Percentiles rank a stretch among this genome's conserved stretches.
phyloP scores from a whole-genome alignment of 2,329 filamentous ascomycete species.

The Cladosporium velox region DNA sequence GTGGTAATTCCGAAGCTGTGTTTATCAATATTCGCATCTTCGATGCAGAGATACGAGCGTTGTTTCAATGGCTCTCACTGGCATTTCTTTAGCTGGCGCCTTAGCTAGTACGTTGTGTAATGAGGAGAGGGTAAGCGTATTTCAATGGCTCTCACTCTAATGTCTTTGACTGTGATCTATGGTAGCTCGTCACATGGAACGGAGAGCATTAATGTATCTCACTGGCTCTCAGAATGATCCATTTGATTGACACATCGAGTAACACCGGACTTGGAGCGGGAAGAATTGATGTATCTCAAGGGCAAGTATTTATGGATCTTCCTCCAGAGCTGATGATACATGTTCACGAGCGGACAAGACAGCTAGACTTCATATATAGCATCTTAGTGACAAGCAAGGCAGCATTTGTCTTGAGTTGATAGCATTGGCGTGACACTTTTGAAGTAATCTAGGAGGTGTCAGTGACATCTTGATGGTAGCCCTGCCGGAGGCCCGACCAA shows the following conservation, averaged over 20 bases:
- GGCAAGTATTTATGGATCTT: no score
- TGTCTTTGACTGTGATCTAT: neutral
- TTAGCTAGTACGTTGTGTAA: neutral
- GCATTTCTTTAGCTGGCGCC: neutral
- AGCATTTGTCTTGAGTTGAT: neutral
- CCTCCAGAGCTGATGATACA: no score
- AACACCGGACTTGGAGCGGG: neutral
- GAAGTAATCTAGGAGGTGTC: no score
- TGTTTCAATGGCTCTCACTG: no score
- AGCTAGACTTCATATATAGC: neutral
- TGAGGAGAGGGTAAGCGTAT: neutral
- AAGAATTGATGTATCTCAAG: neutral
- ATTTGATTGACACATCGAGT: neutral
- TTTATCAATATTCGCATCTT: neutral
- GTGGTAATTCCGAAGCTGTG: neutral
- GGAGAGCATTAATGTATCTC: neutral
- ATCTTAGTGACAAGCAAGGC: neutral
- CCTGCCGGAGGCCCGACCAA: no score
- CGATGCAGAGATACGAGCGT: neutral
- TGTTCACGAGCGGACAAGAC: no score
- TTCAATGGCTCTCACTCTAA: neutral
- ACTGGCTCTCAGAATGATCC: neutral
- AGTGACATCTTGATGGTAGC: no score
- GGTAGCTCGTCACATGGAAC: neutral
- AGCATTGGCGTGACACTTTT: no score